Evolutionary conservation across 2,329 filamentous ascomycete species (phyloP).

Genomic region (Penicillium sp.): DNA sequence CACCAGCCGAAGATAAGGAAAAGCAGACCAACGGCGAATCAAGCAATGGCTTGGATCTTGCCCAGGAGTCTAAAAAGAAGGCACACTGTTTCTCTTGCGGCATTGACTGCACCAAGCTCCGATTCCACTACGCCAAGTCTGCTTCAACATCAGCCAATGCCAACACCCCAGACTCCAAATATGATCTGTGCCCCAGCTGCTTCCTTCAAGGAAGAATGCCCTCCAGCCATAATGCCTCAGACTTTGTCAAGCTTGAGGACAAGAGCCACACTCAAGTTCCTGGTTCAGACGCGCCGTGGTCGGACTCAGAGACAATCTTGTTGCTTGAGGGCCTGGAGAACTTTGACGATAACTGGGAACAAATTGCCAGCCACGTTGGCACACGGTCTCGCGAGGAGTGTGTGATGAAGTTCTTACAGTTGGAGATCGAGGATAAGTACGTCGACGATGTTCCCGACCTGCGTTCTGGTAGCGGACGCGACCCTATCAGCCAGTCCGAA

Average conservation of each 20-base stretch:
- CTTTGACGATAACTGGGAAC: conserved; percentile 94
- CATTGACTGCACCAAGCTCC: conserved; percentile 77
- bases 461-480: conserved; percentile 72
- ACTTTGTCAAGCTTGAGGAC: conserved; percentile 89
- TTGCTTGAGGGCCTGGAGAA: conserved; percentile 88
- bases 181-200: conserved; percentile 89
- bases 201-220: conserved; percentile 84
- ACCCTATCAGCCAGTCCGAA: conserved; percentile 89
- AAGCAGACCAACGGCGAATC: conserved; percentile 71
- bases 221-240: conserved; percentile 71
- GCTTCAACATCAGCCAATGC: conserved; percentile 60
- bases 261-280: conserved; percentile 75
- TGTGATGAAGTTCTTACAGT: conserved; percentile 90
- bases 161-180: conserved; percentile 63
- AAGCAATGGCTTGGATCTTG: conserved; percentile 63
- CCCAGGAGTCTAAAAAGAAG: conserved; percentile 65
- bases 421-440: conserved; percentile 98
- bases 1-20: conserved; percentile 68
- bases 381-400: conserved; percentile 93
- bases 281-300: conserved; percentile 87
- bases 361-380: conserved; percentile 88
- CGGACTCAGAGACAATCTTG: conserved; percentile 83
- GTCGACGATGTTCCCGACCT: conserved; percentile 74
- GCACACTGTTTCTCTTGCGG: conserved; percentile 89
- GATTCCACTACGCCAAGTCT: conserved; percentile 70